Conservation (phyloP, 2,329 filamentous ascomycete species). For the Knufia petricola region DNA sequence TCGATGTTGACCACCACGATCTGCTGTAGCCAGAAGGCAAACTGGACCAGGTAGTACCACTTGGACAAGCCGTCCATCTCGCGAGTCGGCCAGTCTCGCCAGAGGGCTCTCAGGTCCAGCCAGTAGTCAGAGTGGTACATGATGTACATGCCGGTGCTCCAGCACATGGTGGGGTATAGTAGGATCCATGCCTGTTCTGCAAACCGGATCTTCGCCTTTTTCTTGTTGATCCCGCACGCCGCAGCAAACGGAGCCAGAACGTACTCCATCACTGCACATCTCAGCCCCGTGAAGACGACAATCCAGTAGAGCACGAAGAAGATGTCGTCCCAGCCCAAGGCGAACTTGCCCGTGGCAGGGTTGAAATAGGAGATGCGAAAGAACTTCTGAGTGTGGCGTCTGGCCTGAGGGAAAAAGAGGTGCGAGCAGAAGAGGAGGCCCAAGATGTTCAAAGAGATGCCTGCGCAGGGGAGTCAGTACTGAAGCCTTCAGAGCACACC, state of each 20-base stretch:
- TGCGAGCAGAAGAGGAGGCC: slow-evolving; percentile 75
- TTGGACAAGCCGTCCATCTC: slow-evolving; percentile 68
- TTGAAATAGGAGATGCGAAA: slow-evolving; percentile 80
- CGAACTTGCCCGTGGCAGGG: slow-evolving; percentile 57
- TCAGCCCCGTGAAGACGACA: slow-evolving; percentile 75
- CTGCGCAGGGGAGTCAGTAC: slow-evolving; percentile 35
- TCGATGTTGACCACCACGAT: slow-evolving; percentile 92
- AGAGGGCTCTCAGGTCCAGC: slow-evolving; percentile 66
- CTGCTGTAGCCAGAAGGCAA: slow-evolving; percentile 90
- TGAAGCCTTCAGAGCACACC: not conserved
- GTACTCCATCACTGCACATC: slow-evolving; percentile 80
- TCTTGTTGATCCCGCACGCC: slow-evolving; percentile 59
- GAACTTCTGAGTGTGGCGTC: slow-evolving; percentile 74
- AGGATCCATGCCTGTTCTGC: slow-evolving; percentile 91
- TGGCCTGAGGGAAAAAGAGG: slow-evolving; percentile 68
- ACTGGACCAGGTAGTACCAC: slow-evolving; percentile 80
- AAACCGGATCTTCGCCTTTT: slow-evolving; percentile 69
- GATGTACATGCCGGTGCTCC: slow-evolving; percentile 75
- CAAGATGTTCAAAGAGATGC: slow-evolving; percentile 76
- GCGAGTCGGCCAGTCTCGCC: slow-evolving; percentile 74
- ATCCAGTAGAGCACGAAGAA: slow-evolving; percentile 70
- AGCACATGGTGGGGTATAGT: slow-evolving; percentile 73
- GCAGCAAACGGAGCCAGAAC: slow-evolving; percentile 68
- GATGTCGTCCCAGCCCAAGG: slow-evolving; percentile 67
- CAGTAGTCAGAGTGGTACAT: slow-evolving; percentile 69